Evolutionary conservation across 1,284 basidiomycete species (phyloP), one percentile per base, ranked within the genome.

Genomic region (Naganishia cerealis): DNA sequence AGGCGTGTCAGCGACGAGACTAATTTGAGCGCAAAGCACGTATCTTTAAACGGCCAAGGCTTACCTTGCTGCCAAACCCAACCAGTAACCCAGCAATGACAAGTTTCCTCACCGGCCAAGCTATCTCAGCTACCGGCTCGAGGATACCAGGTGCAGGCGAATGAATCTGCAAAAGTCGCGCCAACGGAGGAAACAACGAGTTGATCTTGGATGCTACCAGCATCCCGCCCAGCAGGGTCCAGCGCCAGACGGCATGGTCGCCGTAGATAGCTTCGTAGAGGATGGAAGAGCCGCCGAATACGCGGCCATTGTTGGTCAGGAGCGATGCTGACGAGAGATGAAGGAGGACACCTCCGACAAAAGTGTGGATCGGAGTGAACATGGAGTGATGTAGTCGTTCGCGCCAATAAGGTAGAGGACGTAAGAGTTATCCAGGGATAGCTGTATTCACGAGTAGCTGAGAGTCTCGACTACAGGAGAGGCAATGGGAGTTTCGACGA

Each of bases 221-320:
- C 46, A 81, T 70, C 1, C 80, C 80, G 0, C 66, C 68, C 4
- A 79, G n/a, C 0, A 74, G 53, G 42, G 75, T 71, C 72, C 72
- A 74, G 38, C 76, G 69, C 77, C 83, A 67, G 81, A 81, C 81
- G 57, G 85, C 84, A 46, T 73, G 74, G 68, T 77, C 77, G n/a
- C 86, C 86, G 26, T 81, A 80, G 7, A 84, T 72, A 0, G 84
- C 82, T 43, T 84, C 82, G 75, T 88, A 85, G 13, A 88, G 71
- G 69, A 88, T 86, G 2, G 86, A 86, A 13, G 86, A 87, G 53
- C 88, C 85, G 4, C 88, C 88, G 67, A 88, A 85, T 33, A 86
- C 84, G 66, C 82, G 82, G 29, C 87, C 87, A 59, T 86, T 87
- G 52, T 86, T 81, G 18, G 84, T 72, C 33, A 87, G 78, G 18